These are phyloP conservation scores for Cladosporium sp. DNA, from an alignment of 2,329 filamentous ascomycete species.

Conservation along the genomic window DNA sequence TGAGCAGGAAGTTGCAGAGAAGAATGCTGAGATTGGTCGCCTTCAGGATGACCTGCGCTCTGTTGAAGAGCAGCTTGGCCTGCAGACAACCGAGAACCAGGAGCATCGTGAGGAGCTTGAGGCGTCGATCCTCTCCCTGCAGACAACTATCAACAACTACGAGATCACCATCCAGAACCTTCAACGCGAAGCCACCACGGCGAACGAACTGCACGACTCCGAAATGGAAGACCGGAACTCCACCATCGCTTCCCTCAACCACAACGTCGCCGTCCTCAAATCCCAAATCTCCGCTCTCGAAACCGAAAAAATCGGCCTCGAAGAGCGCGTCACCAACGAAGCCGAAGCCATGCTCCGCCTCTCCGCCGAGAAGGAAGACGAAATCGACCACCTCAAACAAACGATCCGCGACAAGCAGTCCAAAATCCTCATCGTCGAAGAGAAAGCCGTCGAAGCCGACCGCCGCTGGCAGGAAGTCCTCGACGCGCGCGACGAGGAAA, in stretches of 20 bases:
- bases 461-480: constrained; percentile 38
- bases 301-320: constrained; percentile 28
- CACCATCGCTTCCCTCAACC: constrained; percentile 30
- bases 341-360: constrained; percentile 33
- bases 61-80: constrained; percentile 20
- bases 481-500: constrained; percentile 35
- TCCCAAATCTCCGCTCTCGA: constrained; percentile 23
- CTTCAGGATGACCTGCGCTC: constrained; percentile 24
- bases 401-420: constrained; percentile 30
- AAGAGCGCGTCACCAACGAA: constrained; percentile 32
- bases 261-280: constrained; percentile 19
- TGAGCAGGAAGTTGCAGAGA: constrained; percentile 23
- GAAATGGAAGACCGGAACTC: constrained; percentile 32
- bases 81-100: constrained; percentile 16
- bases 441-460: constrained; percentile 35
- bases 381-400: constrained; percentile 28
- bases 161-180: constrained; percentile 25
- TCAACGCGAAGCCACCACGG: constrained; percentile 21
- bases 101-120: constrained; percentile 24
- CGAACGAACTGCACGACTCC: constrained; percentile 25
- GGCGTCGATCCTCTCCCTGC: constrained; percentile 23
- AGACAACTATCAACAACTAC: constrained; percentile 21
- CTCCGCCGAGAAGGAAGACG: constrained; percentile 29
- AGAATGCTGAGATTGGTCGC: constrained; percentile 23
- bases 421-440: constrained; percentile 30